phyloP scores from a whole-genome alignment of 768 basidiomycete genomes.

The Psilocybe azurescens region DNA sequence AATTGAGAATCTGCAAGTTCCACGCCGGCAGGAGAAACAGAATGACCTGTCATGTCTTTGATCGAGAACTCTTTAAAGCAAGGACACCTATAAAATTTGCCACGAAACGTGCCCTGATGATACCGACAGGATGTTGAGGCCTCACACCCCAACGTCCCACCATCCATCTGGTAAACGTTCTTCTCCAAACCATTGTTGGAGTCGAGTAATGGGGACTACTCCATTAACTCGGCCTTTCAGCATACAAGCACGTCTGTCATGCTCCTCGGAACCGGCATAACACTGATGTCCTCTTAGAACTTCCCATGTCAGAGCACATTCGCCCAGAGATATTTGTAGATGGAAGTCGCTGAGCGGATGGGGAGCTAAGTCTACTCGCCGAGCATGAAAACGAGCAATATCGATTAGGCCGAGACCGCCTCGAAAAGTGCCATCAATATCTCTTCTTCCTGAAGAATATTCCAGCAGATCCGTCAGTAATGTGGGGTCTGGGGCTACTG shows the following conservation, averaged over 20 bases:
- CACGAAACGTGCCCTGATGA: slow-evolving; percentile 27
- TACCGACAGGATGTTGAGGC: slow-evolving; percentile 33
- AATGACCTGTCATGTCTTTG: no score
- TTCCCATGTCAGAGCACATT: slow-evolving; percentile 58
- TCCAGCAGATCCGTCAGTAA: slow-evolving; percentile 35
- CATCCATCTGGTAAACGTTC: slow-evolving; percentile 66
- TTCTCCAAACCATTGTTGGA: slow-evolving; percentile 62
- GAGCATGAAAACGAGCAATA: slow-evolving; percentile 55
- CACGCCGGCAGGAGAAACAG: no score
- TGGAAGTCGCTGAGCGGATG: slow-evolving; percentile 46
- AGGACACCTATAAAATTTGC: slow-evolving; percentile 19
- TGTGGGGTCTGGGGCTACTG: slow-evolving; percentile 49
- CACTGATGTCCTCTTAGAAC: slow-evolving; percentile 36
- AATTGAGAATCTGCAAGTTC: no score
- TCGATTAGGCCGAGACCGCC: slow-evolving; percentile 50
- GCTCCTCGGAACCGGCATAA: background rate
- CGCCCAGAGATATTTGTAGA: slow-evolving; percentile 59
- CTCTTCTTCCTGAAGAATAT: slow-evolving; percentile 22
- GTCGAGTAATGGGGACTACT: slow-evolving; percentile 37
- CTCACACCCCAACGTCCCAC: slow-evolving; percentile 39
- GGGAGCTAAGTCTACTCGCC: slow-evolving; percentile 40
- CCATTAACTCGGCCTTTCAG: slow-evolving; percentile 23
- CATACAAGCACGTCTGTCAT: slow-evolving; percentile 5
- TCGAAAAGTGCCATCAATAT: slow-evolving; percentile 11
- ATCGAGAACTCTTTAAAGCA: background rate